Conservation (phyloP, 2,329 filamentous ascomycete genomes). For the Daldinia eschscholtzii region DNA sequence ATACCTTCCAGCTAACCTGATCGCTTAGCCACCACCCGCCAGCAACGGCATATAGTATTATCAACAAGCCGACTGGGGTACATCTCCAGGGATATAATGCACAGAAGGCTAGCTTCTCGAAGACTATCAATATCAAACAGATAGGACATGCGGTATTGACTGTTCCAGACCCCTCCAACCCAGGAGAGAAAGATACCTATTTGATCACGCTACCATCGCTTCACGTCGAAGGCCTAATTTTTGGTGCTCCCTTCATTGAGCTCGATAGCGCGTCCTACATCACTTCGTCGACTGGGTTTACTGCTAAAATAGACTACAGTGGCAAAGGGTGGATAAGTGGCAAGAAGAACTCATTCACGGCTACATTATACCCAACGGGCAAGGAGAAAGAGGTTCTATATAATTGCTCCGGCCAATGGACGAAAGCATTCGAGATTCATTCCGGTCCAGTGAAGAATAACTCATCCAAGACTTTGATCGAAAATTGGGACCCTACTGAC, state of each 20-base stretch:
- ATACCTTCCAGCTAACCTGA: constrained; percentile 21
- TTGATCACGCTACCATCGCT: constrained; percentile 63
- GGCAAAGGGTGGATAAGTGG: constrained; percentile 61
- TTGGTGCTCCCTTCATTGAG: constrained; percentile 63
- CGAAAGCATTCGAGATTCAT: constrained; percentile 56
- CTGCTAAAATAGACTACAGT: constrained; percentile 62
- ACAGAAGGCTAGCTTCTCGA: constrained; percentile 65
- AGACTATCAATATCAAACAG: constrained; percentile 63
- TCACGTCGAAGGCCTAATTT: constrained; percentile 62
- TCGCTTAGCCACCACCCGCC: constrained; percentile 62
- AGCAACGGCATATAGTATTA: constrained; percentile 65
- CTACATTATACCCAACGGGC: constrained; percentile 57
- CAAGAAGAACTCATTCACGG: constrained; percentile 62
- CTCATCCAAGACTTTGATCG: constrained; percentile 51
- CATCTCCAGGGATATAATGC: constrained; percentile 64
- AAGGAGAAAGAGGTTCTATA: constrained; percentile 56
- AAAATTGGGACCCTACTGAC: constrained; percentile 57
- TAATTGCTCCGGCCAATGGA: constrained; percentile 59
- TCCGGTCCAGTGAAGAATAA: constrained; percentile 50
- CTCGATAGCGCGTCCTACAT: constrained; percentile 61
- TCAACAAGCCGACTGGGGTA: constrained; percentile 58
- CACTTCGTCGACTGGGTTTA: constrained; percentile 59
- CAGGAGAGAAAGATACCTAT: constrained; percentile 60
- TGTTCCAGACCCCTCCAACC: constrained; percentile 56
- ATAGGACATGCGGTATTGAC: constrained; percentile 64